Conservation (phyloP, 345 rosid genomes). For the Pistacia atlantica region DNA sequence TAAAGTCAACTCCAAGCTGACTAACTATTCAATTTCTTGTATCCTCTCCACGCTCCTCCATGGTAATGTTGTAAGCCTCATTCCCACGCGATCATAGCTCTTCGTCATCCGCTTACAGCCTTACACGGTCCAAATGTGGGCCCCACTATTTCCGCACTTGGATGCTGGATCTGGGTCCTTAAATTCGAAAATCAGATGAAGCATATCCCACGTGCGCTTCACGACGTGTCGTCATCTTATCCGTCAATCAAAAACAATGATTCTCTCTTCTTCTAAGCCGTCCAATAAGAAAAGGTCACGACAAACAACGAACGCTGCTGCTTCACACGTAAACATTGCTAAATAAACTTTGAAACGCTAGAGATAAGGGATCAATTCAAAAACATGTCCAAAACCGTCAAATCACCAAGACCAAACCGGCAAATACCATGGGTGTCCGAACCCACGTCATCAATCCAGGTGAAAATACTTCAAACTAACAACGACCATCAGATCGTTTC, state of each 20-base stretch:
- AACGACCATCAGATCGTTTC: conserved; percentile 18
- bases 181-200: conserved; percentile 10
- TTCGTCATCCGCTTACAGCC: not conserved
- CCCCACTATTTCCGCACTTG: conserved; percentile 24
- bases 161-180: conserved; percentile 23
- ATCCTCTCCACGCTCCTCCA: not conserved
- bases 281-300: not conserved
- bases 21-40: not conserved
- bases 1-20: conserved; percentile 12
- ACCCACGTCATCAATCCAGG: conserved; percentile 40
- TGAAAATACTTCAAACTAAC: not conserved
- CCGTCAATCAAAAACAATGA: not conserved
- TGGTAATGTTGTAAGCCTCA: not conserved
- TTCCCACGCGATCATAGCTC: not conserved
- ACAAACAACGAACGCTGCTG: too few species aligned
- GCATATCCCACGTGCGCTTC: not conserved
- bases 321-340: not conserved
- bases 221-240: not conserved
- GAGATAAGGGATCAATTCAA: conserved; percentile 7
- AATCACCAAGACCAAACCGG: not conserved
- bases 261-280: not conserved
- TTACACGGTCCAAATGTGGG: not conserved
- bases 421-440: not conserved
- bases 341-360: not conserved
- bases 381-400: conserved; percentile 18